Base-by-base conservation (phyloP, 345 rosid genomes). In the Ceriops zippeliana region DNA sequence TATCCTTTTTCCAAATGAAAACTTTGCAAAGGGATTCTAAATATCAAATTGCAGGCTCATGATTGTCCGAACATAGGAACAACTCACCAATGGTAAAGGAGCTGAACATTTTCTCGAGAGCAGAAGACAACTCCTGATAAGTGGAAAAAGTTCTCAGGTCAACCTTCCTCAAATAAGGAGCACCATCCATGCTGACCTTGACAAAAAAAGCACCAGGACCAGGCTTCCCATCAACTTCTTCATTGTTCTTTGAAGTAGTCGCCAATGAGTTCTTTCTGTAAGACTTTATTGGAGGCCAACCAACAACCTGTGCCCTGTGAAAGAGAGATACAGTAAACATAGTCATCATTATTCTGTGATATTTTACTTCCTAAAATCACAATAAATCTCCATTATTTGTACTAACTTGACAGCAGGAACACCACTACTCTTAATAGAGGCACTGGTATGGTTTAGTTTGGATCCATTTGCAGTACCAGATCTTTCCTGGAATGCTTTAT, bases 111-210 rank as follows among this genome's bases (percentile, higher is more conserved):
- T 90, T 92, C 89, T 90, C 96, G 26, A 92, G 92, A 38, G 95
- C 90, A 77, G 86, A 75, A 65, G 98, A 92, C 62, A 92, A 74
- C 51, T 89, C 89, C 69, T 68, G 82, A 70, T 92, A 92, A n/a
- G 80, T 74, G 26, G 91, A 77, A 78, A 83, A 89, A 38, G 78
- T 90, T 70, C 88, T 80, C 79, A 90, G 81, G 74, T 90, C 97
- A 10, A 92, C 98, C 75, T 92, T 92, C 80, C 98, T 78, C 83
- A 92, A 78, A 70, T 88, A 92, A 28, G 96, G 97, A 74, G 97
- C 98, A 58, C 98, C 97, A 35, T 89, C 95, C 98, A 92, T 92
- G 83, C 98, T 92, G 52, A 90, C 98, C 77, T 92, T 92, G 61
- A 92, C 81, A 79, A 86, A 90, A 72, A 92, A 79, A 76, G 87